A percentile compares a stretch with the other conserved stretches of the same genome.
Conservation (phyloP, 768 basidiomycete genomes). For the Boletellus emodensis region DNA sequence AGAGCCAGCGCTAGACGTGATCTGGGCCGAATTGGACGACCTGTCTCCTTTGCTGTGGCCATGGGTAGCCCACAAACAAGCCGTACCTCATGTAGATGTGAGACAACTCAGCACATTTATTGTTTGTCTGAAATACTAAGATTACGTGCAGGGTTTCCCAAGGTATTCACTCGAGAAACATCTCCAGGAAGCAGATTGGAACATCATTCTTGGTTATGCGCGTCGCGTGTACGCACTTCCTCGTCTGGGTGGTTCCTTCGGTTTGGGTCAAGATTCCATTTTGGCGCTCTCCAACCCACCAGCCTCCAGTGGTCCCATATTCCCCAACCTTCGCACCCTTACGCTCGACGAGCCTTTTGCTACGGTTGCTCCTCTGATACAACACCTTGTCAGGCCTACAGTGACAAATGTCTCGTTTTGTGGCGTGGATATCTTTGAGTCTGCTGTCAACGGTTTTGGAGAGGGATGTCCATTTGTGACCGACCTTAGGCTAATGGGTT, state of each 20-base stretch:
- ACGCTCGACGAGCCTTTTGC: not conserved
- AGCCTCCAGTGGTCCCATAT: not conserved
- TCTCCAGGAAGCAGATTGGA: not conserved
- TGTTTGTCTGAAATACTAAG: not conserved
- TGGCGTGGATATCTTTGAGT: not conserved
- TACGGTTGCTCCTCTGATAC: not conserved
- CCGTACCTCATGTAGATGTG: no score
- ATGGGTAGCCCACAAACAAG: no score
- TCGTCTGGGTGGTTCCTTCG: not conserved
- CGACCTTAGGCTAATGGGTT: no score
- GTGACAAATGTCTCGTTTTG: not conserved
- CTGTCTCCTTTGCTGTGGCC: no score
- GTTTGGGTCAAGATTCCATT: not conserved
- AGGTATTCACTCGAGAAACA: no score
- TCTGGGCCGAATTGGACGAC: no score
- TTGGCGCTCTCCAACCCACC: not conserved
- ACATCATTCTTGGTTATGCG: not conserved
- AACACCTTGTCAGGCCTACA: not conserved
- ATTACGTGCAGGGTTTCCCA: no score
- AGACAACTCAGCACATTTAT: no score
- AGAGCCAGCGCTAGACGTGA: no score
- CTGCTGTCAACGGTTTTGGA: not conserved
- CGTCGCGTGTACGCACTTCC: not conserved
- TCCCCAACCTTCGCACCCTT: not conserved
- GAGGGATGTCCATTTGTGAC: slow-evolving; percentile 1